Evolutionary conservation across 2,329 filamentous ascomycete species (phyloP), one percentile per base, ranked within the genome.

Genomic region (Epichloe festucae): DNA sequence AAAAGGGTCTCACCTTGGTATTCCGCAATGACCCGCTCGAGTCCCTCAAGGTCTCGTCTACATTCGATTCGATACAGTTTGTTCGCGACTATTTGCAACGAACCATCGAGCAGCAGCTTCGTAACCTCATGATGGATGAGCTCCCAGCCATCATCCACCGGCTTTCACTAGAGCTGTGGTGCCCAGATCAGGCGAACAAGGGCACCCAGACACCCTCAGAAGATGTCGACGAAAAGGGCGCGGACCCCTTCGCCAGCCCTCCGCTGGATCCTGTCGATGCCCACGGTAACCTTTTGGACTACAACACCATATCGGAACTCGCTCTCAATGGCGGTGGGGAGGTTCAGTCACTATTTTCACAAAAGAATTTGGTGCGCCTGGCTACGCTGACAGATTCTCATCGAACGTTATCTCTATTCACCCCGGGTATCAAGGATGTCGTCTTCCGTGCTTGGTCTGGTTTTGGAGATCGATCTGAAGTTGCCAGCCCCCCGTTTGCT

Each of bases 11-110:
- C 52, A 98, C 93, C 1, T 77, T 98, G 46, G 93, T 98, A 44
- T 98, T 98, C 67, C 85, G 93, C 61, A 97, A 98, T 77, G 93
- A 98, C 65, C 93, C 93, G 4, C 81, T 98, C 55, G 93, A 98
- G 66, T 96, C 91, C 4, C 82, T 98, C 62, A 97, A 96, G 73
- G 93, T 98, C 58, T 97, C 91, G 1, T 97, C 91, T 59, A 98
- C 93, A 44, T 98, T 98, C 68, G 93, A 98, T 72, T 95, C 91
- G 12, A 98, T 98, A 62, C 91, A 93, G 44, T 98, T 98, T 64
- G 93, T 98, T 56, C 85, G 93, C 59, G 90, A 98, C 67, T 97
- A 97, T 67, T 73, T 98, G 52, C 93, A 98, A 65, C 86, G 88
- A 65, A 95, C 91, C 55, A 98, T 98, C 60, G 93, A 98, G 70